phyloP scores from a whole-genome alignment of 345 rosid genomes.

The Citrus reticulata region DNA sequence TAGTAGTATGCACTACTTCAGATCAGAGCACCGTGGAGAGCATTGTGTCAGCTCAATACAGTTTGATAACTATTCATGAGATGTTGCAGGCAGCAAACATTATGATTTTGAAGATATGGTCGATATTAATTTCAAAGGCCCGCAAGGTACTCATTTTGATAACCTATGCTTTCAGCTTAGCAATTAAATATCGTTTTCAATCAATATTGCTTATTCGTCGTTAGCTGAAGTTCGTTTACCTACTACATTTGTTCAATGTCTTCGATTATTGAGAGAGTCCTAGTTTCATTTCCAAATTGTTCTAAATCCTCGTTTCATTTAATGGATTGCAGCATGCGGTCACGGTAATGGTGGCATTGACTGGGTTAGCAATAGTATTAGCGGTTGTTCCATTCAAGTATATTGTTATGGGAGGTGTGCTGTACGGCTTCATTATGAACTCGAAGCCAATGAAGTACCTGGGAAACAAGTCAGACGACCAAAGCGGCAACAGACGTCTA shows the following conservation, averaged over 20 bases:
- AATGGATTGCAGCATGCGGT: slow-evolving; percentile 60
- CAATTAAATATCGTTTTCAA: neutral
- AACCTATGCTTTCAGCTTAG: neutral
- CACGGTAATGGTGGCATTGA: slow-evolving; percentile 40
- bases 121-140: slow-evolving; percentile 55
- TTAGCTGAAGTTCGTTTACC: neutral
- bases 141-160: slow-evolving; percentile 43
- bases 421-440: slow-evolving; percentile 39
- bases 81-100: slow-evolving; percentile 54
- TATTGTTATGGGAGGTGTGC: slow-evolving; percentile 35
- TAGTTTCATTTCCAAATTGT: neutral
- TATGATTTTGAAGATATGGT: slow-evolving; percentile 62
- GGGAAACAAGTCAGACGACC: slow-evolving; percentile 27
- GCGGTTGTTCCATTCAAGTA: slow-evolving; percentile 58
- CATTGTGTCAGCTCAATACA: slow-evolving; percentile 76
- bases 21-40: slow-evolving; percentile 63
- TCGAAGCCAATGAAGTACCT: slow-evolving; percentile 44
- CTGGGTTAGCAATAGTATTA: slow-evolving; percentile 43
- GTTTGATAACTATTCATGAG: slow-evolving; percentile 48
- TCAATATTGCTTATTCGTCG: neutral
- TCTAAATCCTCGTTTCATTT: neutral
- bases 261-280: neutral
- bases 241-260: neutral
- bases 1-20: slow-evolving; percentile 56
- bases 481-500: slow-evolving; percentile 47